Base-by-base conservation (phyloP, 768 basidiomycete species). In the Calvatia gigantea region DNA sequence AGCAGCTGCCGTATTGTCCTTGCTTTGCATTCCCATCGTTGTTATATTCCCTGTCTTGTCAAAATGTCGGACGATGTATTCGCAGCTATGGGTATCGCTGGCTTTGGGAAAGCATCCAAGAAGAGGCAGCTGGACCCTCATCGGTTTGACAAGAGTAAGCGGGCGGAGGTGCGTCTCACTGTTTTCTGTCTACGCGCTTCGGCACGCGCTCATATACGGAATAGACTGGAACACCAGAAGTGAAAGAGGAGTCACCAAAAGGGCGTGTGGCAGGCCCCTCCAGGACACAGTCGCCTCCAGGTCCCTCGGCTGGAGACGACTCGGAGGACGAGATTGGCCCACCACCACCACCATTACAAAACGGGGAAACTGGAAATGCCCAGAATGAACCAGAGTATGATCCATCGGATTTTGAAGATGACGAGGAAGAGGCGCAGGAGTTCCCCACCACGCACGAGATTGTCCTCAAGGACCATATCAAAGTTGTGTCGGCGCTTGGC, bases 371-470 rank as follows among this genome's bases (percentile, higher is more conserved):
- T 46, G 51, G 58, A 53, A 60, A 66, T 25, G 60, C 54, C 31
- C 60, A 62, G 35, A 70, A 73, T 55, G 80, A 82, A 64, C 81
- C 81, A 32, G 84, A 85, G 69, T 84, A 76, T 56, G 80, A 85
- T 61, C 81, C 78, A 67, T 83, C 62, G 67, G 82, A 82, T 39
- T 70, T 72, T 17, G 77, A 79, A 45, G 71, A 71, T 9, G 82
- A 83, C 53, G 57, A 58, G 32, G 58, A 60, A 2, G 45, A 64
- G 73, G 39, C 82, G 84, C 41, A 76, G 78, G 50, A 52, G n/a
- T 91, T 96, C 65, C 97, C 97, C 19, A 82, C 85, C 28, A 88
- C 93, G 5, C 96, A 98, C 67, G 95, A 98, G 75, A 81, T 96
- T 53, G 71, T 83, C 9, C 79, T 98, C 65, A 97, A 96, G 70